Percentiles rank a stretch among this genome's conserved stretches.
Conservation (phyloP, 345 rosid species). For the Brassica juncea region DNA sequence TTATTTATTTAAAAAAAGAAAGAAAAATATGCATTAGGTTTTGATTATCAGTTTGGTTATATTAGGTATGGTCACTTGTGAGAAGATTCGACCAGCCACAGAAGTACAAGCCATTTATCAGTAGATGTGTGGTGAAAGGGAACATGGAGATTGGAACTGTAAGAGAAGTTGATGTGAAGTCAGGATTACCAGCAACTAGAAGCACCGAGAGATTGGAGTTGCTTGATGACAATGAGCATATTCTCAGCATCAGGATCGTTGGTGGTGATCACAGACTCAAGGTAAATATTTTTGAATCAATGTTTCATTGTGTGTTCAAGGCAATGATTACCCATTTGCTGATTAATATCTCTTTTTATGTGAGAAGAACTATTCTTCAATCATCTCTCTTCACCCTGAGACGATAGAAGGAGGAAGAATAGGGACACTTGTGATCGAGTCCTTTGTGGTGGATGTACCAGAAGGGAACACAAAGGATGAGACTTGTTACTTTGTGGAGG, state of each 20-base stretch:
- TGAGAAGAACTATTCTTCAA: not conserved
- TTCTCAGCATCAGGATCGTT: slow-evolving; percentile 68
- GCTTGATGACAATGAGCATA: slow-evolving; percentile 76
- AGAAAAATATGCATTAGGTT: not conserved
- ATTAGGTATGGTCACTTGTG: slow-evolving; percentile 82
- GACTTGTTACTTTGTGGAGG: slow-evolving; percentile 93
- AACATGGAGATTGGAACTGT: slow-evolving; percentile 77
- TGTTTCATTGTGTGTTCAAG: not conserved
- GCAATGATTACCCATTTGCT: not conserved
- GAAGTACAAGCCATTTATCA: slow-evolving; percentile 74
- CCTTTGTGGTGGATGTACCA: slow-evolving; percentile 91
- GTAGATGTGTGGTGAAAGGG: slow-evolving; percentile 70
- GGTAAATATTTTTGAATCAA: slow-evolving; percentile 38
- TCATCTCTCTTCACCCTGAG: not conserved
- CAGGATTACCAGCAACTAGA: slow-evolving; percentile 80
- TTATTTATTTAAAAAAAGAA: not conserved
- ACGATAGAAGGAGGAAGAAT: slow-evolving; percentile 75
- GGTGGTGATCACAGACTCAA: slow-evolving; percentile 87
- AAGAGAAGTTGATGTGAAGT: slow-evolving; percentile 77
- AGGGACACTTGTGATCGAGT: slow-evolving; percentile 84
- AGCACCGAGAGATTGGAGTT: slow-evolving; percentile 79
- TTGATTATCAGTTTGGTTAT: not conserved
- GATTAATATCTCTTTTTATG: not conserved
- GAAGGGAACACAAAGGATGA: slow-evolving; percentile 95
- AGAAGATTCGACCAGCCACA: slow-evolving; percentile 88